phyloP scores from a whole-genome alignment of 768 basidiomycete species.

The Panellus pusillus region DNA sequence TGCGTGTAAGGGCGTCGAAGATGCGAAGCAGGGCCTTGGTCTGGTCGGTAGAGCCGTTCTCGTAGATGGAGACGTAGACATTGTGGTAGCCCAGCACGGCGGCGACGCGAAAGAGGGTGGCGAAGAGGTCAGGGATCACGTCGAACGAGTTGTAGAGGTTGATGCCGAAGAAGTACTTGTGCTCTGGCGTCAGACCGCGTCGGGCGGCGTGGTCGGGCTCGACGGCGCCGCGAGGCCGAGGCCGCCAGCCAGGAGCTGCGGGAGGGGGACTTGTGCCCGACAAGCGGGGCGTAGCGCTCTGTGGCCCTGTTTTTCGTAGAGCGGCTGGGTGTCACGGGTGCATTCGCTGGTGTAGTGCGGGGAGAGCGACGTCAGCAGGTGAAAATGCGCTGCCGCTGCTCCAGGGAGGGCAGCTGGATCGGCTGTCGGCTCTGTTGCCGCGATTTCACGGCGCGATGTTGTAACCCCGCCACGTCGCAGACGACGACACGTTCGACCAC shows the following conservation, averaged over 20 bases:
- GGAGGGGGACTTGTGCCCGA: constrained; percentile 71
- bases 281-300: constrained; percentile 81
- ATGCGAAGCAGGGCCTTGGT: constrained; percentile 95
- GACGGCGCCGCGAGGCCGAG: constrained; percentile 42
- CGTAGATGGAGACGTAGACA: constrained; percentile 97
- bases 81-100: constrained; percentile 95
- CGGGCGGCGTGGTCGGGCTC: constrained; percentile 41
- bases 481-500: constrained; percentile 42
- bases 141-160: constrained; percentile 99
- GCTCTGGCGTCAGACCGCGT: constrained; percentile 54
- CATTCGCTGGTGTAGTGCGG: constrained; percentile 94
- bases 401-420: constrained; percentile 73
- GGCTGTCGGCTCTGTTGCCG: constrained; percentile 60
- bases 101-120: constrained; percentile 92
- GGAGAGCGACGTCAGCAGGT: constrained; percentile 82
- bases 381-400: constrained; percentile 85
- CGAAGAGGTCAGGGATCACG: constrained; percentile 95
- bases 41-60: constrained; percentile 98
- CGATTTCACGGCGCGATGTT: constrained; percentile 48
- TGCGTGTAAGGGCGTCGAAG: constrained; percentile 88
- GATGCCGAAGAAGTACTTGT: constrained; percentile 99
- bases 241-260: constrained; percentile 60
- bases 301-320: constrained; percentile 83
- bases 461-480: constrained; percentile 53
- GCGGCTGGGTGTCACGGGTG: constrained; percentile 77